Evolutionary conservation across 495 filamentous ascomycete species (phyloP).

Genomic region (Evernia prunastri): DNA sequence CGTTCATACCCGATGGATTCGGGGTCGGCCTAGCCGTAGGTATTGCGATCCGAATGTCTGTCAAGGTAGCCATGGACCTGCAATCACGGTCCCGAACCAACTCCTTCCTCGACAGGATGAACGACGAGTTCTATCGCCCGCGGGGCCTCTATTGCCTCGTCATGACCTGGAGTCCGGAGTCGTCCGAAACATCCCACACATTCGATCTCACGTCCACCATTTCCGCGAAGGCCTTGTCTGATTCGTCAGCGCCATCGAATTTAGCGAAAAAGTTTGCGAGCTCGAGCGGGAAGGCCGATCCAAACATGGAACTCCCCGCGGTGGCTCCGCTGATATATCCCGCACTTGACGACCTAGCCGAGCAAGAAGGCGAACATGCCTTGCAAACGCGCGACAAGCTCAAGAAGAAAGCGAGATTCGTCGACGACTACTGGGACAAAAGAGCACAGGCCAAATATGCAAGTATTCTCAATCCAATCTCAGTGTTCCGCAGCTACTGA

Average conservation of each 20-base stretch:
- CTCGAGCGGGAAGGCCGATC: conserved; percentile 37
- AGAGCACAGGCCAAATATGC: conserved; percentile 48
- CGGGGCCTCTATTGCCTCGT: conserved; percentile 54
- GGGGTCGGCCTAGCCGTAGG: neutral
- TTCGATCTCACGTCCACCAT: conserved; percentile 34
- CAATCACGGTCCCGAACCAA: no score
- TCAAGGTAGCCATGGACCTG: no score
- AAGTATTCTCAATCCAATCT: no score
- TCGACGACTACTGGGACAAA: conserved; percentile 43
- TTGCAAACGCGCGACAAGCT: neutral
- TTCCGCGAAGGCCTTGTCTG: neutral
- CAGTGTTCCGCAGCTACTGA: no score
- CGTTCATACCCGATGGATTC: neutral
- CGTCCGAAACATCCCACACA: conserved; percentile 25
- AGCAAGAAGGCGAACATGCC: neutral
- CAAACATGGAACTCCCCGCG: conserved; percentile 37
- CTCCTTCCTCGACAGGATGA: conserved; percentile 48
- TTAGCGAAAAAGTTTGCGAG: conserved; percentile 31
- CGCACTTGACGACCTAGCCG: conserved; percentile 33
- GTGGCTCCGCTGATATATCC: conserved; percentile 46
- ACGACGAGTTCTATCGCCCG: conserved; percentile 52
- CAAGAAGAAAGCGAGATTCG: conserved; percentile 31
- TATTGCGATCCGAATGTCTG: no score
- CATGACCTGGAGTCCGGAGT: conserved; percentile 52
- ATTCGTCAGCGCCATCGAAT: no score